Conservation (phyloP, 352 stramenopile species). For the Globisporangium recalcitrans region DNA sequence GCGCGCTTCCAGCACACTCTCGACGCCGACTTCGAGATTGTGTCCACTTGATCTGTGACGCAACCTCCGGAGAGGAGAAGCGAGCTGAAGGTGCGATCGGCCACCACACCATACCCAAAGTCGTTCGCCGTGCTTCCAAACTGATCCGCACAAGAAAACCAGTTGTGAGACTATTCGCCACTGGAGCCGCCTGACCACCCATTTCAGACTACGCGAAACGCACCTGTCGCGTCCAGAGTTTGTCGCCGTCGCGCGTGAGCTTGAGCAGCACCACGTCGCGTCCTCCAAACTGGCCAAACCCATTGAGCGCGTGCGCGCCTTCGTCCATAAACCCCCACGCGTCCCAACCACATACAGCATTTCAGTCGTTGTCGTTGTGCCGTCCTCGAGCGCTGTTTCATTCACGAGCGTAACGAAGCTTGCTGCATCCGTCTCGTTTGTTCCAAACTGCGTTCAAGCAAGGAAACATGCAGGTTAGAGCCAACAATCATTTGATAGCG, state of each 20-base stretch:
- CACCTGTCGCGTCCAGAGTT: conserved; percentile 67
- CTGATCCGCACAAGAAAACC: conserved; percentile 16
- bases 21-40: conserved; percentile 41
- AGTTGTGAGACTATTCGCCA: background rate
- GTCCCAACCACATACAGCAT: conserved; percentile 58
- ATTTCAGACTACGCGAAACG: background rate
- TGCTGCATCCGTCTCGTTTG: conserved; percentile 44
- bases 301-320: conserved; percentile 56
- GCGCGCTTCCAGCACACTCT: conserved; percentile 33
- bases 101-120: conserved; percentile 44
- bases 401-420: conserved; percentile 51
- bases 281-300: conserved; percentile 61
- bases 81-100: conserved; percentile 43
- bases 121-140: conserved; percentile 66
- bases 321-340: conserved; percentile 72
- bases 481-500: background rate
- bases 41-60: conserved; percentile 34
- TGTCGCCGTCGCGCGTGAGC: conserved; percentile 37
- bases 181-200: no score
- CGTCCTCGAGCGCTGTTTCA: conserved; percentile 21
- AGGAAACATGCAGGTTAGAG: conserved; percentile 3
- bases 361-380: conserved; percentile 14
- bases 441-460: conserved; percentile 37
- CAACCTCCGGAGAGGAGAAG: conserved; percentile 50
- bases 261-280: conserved; percentile 69